phyloP scores from a whole-genome alignment of 345 rosid species.

The Bruguiera gymnorhiza region DNA sequence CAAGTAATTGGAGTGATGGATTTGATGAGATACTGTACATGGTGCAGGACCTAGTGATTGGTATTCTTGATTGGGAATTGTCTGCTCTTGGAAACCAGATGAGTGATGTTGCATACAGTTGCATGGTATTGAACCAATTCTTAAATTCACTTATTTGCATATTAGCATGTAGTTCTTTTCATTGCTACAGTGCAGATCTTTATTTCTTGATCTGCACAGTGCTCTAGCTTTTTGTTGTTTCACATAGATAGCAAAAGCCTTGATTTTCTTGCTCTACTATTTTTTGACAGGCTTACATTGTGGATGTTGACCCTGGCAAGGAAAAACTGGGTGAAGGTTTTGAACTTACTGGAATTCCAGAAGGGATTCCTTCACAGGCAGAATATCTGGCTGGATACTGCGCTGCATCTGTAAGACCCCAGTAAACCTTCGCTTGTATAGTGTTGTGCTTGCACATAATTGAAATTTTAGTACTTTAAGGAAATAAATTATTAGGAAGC shows the following conservation, averaged over 20 bases:
- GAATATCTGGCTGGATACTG: conserved; percentile 85
- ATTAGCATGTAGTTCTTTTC: not conserved
- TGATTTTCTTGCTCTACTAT: not conserved
- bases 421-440: not conserved
- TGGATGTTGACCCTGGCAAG: conserved; percentile 32
- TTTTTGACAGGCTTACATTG: conserved; percentile 59
- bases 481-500: not conserved
- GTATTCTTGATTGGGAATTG: conserved; percentile 93
- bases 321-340: conserved; percentile 46
- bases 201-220: not conserved
- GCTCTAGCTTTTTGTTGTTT: conserved; percentile 11
- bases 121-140: conserved; percentile 56
- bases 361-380: conserved; percentile 76
- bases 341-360: conserved; percentile 66
- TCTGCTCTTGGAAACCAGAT: conserved; percentile 97
- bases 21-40: conserved; percentile 1
- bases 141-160: conserved; percentile 7
- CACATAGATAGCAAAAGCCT: not conserved
- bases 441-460: too few species aligned
- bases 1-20: not conserved
- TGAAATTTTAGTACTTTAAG: too few species aligned
- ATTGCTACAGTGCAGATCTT: not conserved
- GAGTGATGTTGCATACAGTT: conserved; percentile 85
- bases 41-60: conserved; percentile 86
- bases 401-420: conserved; percentile 61